A percentile compares a stretch with the other conserved stretches of the same genome.
Conservation (phyloP, 371 early-diverging fungal genomes). For the Mucor ambiguus region DNA sequence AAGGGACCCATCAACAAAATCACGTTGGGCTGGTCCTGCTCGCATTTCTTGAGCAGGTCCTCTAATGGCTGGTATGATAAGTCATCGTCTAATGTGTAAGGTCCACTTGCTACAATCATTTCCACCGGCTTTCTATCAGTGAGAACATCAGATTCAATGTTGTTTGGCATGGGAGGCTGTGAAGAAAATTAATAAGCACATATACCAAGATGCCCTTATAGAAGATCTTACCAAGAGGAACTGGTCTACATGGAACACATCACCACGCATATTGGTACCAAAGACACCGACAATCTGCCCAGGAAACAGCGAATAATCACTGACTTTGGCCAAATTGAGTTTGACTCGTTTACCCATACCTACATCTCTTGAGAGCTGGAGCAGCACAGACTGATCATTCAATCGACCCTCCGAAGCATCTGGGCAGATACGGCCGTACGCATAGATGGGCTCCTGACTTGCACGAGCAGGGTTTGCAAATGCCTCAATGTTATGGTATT, state of each 20-base stretch:
- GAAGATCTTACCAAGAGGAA: slow-evolving; percentile 22
- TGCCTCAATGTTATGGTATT: slow-evolving; percentile 45
- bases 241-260: slow-evolving; percentile 25
- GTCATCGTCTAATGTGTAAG: slow-evolving; percentile 79
- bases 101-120: slow-evolving; percentile 80
- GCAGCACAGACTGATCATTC: slow-evolving; percentile 67
- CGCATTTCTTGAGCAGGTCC: slow-evolving; percentile 64
- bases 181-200: not conserved
- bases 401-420: slow-evolving; percentile 62
- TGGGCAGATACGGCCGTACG: slow-evolving; percentile 75
- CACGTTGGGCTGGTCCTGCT: slow-evolving; percentile 71
- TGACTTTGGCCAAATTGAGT: slow-evolving; percentile 57
- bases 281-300: slow-evolving; percentile 68
- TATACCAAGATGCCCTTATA: not conserved
- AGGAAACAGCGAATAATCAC: slow-evolving; percentile 68
- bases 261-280: slow-evolving; percentile 40
- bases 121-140: slow-evolving; percentile 54
- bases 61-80: slow-evolving; percentile 79
- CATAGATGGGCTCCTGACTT: slow-evolving; percentile 38
- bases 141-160: slow-evolving; percentile 25
- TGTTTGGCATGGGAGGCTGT: slow-evolving; percentile 45
- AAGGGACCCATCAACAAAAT: slow-evolving; percentile 89
- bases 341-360: slow-evolving; percentile 75
- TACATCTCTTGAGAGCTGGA: slow-evolving; percentile 76
- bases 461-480: slow-evolving; percentile 69